Evolutionary conservation across 441 rosid species (phyloP).

Genomic region (Adansonia rubrostipa): DNA sequence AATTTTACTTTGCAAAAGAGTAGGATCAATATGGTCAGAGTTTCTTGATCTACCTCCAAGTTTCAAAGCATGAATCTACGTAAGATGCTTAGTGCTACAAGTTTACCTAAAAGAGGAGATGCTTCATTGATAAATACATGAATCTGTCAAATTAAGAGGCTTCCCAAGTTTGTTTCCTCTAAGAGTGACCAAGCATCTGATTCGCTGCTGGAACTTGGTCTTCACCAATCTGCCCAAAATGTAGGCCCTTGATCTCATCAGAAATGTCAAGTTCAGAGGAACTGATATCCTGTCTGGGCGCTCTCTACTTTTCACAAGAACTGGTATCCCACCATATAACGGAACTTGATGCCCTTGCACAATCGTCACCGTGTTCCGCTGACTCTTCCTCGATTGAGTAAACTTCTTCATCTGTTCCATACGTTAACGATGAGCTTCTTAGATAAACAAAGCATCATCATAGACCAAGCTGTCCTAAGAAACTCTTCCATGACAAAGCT

Average conservation of each 20-base stretch:
- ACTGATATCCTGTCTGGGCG: constrained; percentile 47
- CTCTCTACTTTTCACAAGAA: constrained; percentile 39
- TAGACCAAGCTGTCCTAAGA: too few relatives aligned
- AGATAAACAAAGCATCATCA: not conserved
- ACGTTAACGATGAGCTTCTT: constrained; percentile 11
- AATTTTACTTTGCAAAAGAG: not conserved
- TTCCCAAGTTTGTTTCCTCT: constrained; percentile 31
- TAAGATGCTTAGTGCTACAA: too few relatives aligned
- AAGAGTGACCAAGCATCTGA: constrained; percentile 65
- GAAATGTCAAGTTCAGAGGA: constrained; percentile 75
- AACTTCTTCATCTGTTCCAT: not conserved
- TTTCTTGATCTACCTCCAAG: not conserved
- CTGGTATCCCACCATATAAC: constrained; percentile 69
- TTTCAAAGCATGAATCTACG: not conserved
- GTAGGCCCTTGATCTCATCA: constrained; percentile 70
- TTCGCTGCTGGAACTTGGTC: constrained; percentile 56
- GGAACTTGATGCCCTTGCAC: constrained; percentile 77
- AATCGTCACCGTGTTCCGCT: constrained; percentile 43
- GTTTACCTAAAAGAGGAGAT: not conserved
- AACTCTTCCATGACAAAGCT: too few relatives aligned
- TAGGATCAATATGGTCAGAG: not conserved
- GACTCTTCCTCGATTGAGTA: constrained; percentile 58
- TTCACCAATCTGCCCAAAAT: constrained; percentile 69
- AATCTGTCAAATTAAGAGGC: not conserved
- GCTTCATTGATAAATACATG: constrained; percentile 48